Conservation (phyloP, 2,329 filamentous ascomycete species). For the Zymoseptoria ardabiliae region DNA sequence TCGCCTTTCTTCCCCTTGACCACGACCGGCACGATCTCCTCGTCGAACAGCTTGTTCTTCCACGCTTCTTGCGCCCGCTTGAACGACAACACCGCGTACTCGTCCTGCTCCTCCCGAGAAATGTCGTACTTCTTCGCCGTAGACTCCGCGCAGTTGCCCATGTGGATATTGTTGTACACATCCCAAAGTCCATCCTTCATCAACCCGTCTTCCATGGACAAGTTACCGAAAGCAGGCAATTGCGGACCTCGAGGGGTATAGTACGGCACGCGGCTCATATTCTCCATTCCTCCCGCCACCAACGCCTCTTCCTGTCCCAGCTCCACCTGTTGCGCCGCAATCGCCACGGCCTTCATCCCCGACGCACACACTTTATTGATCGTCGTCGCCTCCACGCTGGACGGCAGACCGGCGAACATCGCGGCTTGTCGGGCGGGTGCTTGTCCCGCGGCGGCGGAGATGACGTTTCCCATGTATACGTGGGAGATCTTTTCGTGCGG, state of each 20-base stretch:
- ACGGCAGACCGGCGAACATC: conserved; percentile 77
- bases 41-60: conserved; percentile 72
- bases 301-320: conserved; percentile 82
- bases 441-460: conserved; percentile 78
- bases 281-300: conserved; percentile 95
- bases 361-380: conserved; percentile 99
- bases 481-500: conserved; percentile 75
- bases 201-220: conserved; percentile 82
- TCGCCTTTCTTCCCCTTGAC: conserved; percentile 80
- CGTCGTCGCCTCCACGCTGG: conserved; percentile 78
- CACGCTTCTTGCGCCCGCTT: conserved; percentile 84
- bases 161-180: conserved; percentile 93
- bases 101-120: conserved; percentile 78
- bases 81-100: conserved; percentile 84
- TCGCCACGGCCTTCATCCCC: conserved; percentile 81
- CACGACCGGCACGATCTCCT: conserved; percentile 84
- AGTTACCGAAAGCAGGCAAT: conserved; percentile 76
- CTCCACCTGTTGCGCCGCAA: conserved; percentile 92
- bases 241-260: conserved; percentile 78
- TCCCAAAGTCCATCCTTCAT: conserved; percentile 94
- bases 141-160: conserved; percentile 94
- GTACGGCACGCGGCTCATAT: conserved; percentile 90
- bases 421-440: conserved; percentile 84
- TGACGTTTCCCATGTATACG: conserved; percentile 96
- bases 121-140: conserved; percentile 83